phyloP scores from a whole-genome alignment of 306 rosid genomes.

The Cucurbita pepo region DNA sequence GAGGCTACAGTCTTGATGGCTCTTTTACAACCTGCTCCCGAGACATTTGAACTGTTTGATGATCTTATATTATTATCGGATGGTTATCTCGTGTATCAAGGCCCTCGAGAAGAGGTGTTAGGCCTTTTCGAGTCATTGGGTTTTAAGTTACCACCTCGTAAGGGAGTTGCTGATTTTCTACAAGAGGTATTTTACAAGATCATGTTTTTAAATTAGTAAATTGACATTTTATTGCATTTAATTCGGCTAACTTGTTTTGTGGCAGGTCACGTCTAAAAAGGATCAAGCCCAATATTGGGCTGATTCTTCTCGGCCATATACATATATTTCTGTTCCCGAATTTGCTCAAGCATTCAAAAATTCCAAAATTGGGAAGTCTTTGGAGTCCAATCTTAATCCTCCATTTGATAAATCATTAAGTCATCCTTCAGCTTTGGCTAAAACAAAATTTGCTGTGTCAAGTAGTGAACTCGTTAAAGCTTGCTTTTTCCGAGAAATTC shows the following conservation, averaged over 20 bases:
- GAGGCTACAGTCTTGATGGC: constrained; percentile 68
- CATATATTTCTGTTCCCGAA: constrained; percentile 39
- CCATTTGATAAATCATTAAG: constrained; percentile 38
- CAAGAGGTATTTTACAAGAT: constrained; percentile 48
- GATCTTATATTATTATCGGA: constrained; percentile 64
- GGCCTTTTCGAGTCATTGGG: constrained; percentile 67
- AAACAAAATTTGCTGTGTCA: constrained; percentile 36
- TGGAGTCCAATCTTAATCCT: constrained; percentile 23
- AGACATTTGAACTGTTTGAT: constrained; percentile 79
- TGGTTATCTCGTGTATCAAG: constrained; percentile 64
- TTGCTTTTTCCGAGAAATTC: constrained; percentile 46
- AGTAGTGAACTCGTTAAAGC: constrained; percentile 47
- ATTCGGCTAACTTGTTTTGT: neutral
- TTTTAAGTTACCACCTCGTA: constrained; percentile 58
- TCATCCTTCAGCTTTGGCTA: constrained; percentile 54
- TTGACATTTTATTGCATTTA: neutral
- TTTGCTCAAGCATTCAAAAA: constrained; percentile 52
- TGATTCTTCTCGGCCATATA: constrained; percentile 51
- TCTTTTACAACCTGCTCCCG: constrained; percentile 93
- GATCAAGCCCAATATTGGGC: constrained; percentile 93
- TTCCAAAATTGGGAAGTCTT: constrained; percentile 40
- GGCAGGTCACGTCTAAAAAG: constrained; percentile 71
- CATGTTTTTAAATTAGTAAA: too few relatives aligned
- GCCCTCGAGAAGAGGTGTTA: constrained; percentile 50
- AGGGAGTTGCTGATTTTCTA: constrained; percentile 82